A percentile compares a stretch with the other conserved stretches of the same genome.
phyloP scores from a whole-genome alignment of 2,329 filamentous ascomycete species.

The Aspergillus amoenus region DNA sequence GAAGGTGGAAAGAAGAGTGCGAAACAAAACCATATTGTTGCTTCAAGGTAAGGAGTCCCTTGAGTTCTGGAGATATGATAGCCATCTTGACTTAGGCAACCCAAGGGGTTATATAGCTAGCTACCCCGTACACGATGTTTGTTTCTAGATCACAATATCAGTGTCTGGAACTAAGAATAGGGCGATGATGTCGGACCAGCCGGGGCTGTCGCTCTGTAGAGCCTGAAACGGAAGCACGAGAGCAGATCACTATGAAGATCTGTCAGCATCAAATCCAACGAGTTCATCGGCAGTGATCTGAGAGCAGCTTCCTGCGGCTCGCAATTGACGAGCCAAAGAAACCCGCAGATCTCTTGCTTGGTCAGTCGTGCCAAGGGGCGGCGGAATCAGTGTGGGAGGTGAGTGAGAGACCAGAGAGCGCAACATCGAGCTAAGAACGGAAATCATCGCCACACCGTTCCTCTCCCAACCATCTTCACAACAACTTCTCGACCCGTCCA shows the following conservation, averaged over 20 bases:
- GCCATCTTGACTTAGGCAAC: neutral
- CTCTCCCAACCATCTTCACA: neutral
- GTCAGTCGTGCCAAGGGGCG: neutral
- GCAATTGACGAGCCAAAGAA: no score
- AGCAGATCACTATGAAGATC: neutral
- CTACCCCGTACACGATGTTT: no score
- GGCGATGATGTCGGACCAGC: neutral
- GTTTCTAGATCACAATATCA: neutral
- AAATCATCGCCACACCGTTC: neutral
- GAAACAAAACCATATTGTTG: constrained; percentile 32
- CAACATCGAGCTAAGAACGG: neutral
- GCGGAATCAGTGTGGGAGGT: neutral
- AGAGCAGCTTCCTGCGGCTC: no score
- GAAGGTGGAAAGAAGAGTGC: neutral
- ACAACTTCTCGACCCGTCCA: neutral
- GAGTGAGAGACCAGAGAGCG: neutral
- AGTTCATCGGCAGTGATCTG: neutral
- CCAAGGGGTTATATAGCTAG: neutral
- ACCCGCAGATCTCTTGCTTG: neutral
- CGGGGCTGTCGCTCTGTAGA: neutral
- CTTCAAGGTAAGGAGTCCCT: neutral
- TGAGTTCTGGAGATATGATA: neutral
- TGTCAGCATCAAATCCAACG: neutral
- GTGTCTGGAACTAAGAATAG: neutral
- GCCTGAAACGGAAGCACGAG: neutral